phyloP scores from a whole-genome alignment of 345 rosid genomes.

The Aethionema arabicum region DNA sequence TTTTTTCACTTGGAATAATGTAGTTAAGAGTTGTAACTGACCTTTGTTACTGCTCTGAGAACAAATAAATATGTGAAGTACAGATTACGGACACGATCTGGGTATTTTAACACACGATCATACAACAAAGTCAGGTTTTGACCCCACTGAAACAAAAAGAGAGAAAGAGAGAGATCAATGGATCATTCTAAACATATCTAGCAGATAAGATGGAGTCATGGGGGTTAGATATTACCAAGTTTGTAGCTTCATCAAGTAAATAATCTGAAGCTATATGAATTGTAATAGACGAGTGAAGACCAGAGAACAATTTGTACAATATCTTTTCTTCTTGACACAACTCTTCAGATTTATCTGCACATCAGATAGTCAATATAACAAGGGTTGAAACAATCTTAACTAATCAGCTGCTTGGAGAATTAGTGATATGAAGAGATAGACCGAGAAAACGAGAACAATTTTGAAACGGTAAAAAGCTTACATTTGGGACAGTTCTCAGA shows the following conservation, averaged over 20 bases:
- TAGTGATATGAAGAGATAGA: no score
- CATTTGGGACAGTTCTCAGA: constrained; percentile 91
- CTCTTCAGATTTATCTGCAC: constrained; percentile 70
- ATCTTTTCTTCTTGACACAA: constrained; percentile 82
- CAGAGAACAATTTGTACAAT: constrained; percentile 89
- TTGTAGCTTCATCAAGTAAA: constrained; percentile 75
- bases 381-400: constrained; percentile 16
- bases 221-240: constrained; percentile 54
- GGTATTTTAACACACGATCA: constrained; percentile 79
- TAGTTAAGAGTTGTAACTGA: constrained; percentile 40
- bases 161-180: constrained; percentile 15
- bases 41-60: constrained; percentile 88
- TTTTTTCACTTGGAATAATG: no score
- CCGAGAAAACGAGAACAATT: constrained; percentile 14
- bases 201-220: constrained; percentile 2
- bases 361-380: constrained; percentile 13
- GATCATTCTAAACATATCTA: not conserved
- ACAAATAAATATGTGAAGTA: constrained; percentile 94
- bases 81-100: constrained; percentile 82
- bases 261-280: constrained; percentile 86
- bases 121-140: constrained; percentile 76
- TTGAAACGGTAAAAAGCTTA: constrained; percentile 32
- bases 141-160: constrained; percentile 75
- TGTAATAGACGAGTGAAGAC: constrained; percentile 94
- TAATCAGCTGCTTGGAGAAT: constrained; percentile 3